These are phyloP conservation scores for Rhodosporidiobolus sp. DNA, from an alignment of 768 basidiomycete species.

Conservation along the genomic window DNA sequence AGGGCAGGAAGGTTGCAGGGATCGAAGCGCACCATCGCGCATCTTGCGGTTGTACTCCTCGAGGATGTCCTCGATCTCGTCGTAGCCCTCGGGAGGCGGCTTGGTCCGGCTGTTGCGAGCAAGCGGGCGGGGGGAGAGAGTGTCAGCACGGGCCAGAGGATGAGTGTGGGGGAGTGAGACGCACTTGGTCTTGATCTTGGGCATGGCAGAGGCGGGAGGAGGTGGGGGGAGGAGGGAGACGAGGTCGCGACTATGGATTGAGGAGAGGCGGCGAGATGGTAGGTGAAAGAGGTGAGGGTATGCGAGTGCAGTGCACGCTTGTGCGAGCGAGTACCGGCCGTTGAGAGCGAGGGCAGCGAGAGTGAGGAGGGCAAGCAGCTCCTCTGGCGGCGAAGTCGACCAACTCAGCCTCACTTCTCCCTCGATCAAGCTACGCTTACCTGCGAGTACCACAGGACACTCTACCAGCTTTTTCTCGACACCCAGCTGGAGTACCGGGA, in stretches of 20 bases:
- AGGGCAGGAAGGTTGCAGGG: not conserved
- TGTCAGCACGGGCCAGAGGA: not conserved
- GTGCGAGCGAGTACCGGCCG: too few species aligned
- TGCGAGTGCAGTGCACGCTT: too few species aligned
- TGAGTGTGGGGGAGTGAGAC: not conserved
- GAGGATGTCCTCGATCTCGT: constrained; percentile 76
- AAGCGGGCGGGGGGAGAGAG: too few species aligned
- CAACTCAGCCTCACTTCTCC: too few species aligned
- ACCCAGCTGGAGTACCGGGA: too few species aligned
- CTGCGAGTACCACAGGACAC: too few species aligned
- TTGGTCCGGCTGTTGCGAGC: constrained; percentile 63
- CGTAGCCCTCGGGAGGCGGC: constrained; percentile 89
- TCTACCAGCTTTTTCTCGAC: too few species aligned
- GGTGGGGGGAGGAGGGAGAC: not conserved
- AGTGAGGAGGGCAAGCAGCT: too few species aligned
- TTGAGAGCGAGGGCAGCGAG: too few species aligned
- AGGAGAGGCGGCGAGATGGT: not conserved
- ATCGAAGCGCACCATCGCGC: constrained; percentile 65
- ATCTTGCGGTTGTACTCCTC: constrained; percentile 99
- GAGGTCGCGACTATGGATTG: not conserved
- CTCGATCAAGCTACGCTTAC: too few species aligned
- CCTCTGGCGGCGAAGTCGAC: too few species aligned
- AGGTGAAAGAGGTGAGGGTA: too few species aligned
- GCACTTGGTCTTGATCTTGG: constrained; percentile 40
- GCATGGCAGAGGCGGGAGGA: constrained; percentile 12